These are phyloP conservation scores for Leptomonas pyrrhocoris DNA, from an alignment of 208 protist species.

Conservation along the genomic window DNA sequence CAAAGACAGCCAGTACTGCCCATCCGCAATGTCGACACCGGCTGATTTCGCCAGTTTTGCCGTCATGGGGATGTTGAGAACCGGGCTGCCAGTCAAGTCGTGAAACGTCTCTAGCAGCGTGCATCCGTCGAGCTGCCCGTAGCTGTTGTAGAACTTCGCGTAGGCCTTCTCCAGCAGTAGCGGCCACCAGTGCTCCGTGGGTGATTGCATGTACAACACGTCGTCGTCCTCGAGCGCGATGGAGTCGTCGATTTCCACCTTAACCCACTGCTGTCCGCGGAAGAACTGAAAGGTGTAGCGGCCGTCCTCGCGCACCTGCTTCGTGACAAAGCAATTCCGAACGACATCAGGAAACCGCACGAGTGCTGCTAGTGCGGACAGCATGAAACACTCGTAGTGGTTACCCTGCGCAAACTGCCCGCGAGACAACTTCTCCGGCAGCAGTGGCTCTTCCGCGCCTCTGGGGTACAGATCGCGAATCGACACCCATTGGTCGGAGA, in stretches of 20 bases:
- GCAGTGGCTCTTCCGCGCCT: conserved; percentile 52
- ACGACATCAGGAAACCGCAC: conserved; percentile 75
- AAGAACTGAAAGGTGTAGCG: conserved; percentile 89
- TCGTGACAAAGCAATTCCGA: conserved; percentile 80
- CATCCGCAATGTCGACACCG: conserved; percentile 47
- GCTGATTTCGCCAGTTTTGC: conserved; percentile 62
- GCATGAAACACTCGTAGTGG: conserved; percentile 88
- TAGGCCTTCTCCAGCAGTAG: conserved; percentile 92
- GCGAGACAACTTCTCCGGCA: conserved; percentile 57
- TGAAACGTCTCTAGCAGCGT: conserved; percentile 75
- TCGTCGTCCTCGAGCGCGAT: conserved; percentile 61
- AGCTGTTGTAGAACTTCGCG: conserved; percentile 87
- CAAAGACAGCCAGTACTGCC: conserved; percentile 55
- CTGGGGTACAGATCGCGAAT: conserved; percentile 74
- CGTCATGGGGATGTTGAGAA: conserved; percentile 71
- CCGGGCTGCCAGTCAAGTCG: conserved; percentile 80
- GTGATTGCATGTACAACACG: conserved; percentile 68
- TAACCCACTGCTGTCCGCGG: conserved; percentile 67
- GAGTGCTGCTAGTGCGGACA: conserved; percentile 65
- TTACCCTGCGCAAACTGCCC: conserved; percentile 81
- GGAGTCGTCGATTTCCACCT: conserved; percentile 81
- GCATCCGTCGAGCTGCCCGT: conserved; percentile 78
- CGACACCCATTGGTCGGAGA: conserved; percentile 66
- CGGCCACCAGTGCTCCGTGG: conserved; percentile 83
- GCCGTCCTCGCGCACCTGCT: conserved; percentile 75